Percentiles rank a stretch among this genome's conserved stretches.
Conservation (phyloP, 1,139 yeast genomes). For the Geotrichum restrictum region DNA sequence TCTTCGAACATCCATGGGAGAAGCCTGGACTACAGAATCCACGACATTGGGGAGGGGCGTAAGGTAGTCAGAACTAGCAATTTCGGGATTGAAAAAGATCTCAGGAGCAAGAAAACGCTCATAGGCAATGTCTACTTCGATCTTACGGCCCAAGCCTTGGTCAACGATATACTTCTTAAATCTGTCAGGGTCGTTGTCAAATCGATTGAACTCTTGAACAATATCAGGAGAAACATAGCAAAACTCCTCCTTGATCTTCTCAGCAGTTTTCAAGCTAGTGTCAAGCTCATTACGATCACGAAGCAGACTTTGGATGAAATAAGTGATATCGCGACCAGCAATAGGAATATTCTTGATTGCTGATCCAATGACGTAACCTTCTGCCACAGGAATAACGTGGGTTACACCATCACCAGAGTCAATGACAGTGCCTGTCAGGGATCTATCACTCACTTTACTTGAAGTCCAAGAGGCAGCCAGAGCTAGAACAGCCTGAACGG, state of each 20-base stretch:
- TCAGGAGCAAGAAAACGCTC: constrained; percentile 98
- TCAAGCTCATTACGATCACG: constrained; percentile 97
- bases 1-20: constrained; percentile 97
- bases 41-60: constrained; percentile 95
- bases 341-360: constrained; percentile 96
- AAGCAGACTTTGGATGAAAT: constrained; percentile 83
- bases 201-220: constrained; percentile 91
- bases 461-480: constrained; percentile 99
- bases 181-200: constrained; percentile 89
- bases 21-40: constrained; percentile 88
- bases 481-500: constrained; percentile 97
- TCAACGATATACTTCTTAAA: constrained; percentile 92
- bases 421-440: constrained; percentile 95
- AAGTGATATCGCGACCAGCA: constrained; percentile 96
- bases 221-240: constrained; percentile 98
- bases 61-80: constrained; percentile 88
- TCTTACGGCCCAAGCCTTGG: constrained; percentile 61
- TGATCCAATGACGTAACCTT: constrained; percentile 96
- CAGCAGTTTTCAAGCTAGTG: constrained; percentile 92
- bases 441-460: constrained; percentile 88
- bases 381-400: constrained; percentile 98
- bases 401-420: constrained; percentile 98
- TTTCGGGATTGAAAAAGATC: constrained; percentile 96
- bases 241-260: constrained; percentile 89
- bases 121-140: constrained; percentile 87